Base-by-base conservation (phyloP, 306 rosid species). In the Lupinus albus region DNA sequence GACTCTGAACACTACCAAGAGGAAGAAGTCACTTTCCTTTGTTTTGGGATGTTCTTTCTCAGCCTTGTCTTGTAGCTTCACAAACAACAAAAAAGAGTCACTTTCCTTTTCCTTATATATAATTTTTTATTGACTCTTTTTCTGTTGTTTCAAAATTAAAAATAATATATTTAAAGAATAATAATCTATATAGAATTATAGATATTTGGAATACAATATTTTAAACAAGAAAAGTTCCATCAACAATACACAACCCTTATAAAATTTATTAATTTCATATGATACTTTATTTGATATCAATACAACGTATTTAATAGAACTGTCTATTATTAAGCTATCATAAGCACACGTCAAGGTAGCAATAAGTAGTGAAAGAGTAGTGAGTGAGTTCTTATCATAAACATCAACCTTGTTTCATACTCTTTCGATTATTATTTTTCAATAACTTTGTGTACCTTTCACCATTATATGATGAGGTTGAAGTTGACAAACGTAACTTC, bases 391-490 rank as follows among this genome's bases (percentile, higher is more conserved):
- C 17, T 63, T 52, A 42, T 56, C 38, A 35, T 55, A 67, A 58
- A 51, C 58, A 36, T 46, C 75, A 5, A 41, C 11, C 7, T 58
- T 30, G 25, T 25, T 62, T 39, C 13, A 59, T 58, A 17, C 32
- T 14, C 11, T 10, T 25, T 25, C 36, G 1, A 11, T 28, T 36
- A 67, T 35, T 52, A n/a, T 61, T 52, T 16, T 17, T 5, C 12
- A 32, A 15, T 21, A n/a, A 14, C 5, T 42, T 18, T 32, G 39
- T 16, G 69, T 79, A 61, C 64, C 79, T 61, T 62, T 68, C 59
- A 39, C 33, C 54, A 15, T 33, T 30, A 17, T 42, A 55, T 49
- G 58, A 49, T 55, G 76, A 79, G 49, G 61, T 63, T 63, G 69
- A n/a, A n/a, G n/a, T n/a, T n/a, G n/a, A n/a, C n/a, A n/a, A n/a